phyloP scores from a whole-genome alignment of 2,329 filamentous ascomycete genomes.

The Huntiella savannae region DNA sequence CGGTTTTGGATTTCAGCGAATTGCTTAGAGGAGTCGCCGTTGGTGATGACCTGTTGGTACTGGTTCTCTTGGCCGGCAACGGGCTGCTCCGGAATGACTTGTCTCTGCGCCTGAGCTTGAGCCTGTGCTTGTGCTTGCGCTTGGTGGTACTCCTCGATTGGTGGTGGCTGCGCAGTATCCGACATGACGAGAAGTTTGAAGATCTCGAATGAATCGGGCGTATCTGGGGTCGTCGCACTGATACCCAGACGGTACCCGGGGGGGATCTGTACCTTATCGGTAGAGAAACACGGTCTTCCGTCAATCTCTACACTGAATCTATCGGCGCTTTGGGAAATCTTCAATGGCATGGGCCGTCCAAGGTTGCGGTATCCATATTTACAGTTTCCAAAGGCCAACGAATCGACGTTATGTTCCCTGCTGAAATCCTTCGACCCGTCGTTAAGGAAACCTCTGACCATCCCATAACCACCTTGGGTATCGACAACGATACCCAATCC shows the following conservation, averaged over 20 bases:
- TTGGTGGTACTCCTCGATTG: constrained; percentile 12
- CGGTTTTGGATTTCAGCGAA: constrained; percentile 75
- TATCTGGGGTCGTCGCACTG: constrained; percentile 74
- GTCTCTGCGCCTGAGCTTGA: constrained; percentile 16
- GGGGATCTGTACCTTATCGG: constrained; percentile 58
- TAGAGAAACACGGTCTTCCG: constrained; percentile 65
- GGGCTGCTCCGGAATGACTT: constrained; percentile 15
- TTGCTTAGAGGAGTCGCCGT: constrained; percentile 37
- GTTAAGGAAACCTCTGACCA: constrained; percentile 81
- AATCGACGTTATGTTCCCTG: constrained; percentile 57
- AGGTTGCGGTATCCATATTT: constrained; percentile 80
- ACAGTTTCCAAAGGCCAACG: constrained; percentile 83
- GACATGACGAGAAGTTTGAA: constrained; percentile 67
- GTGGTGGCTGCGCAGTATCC: constrained; percentile 22
- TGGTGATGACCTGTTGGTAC: constrained; percentile 22
- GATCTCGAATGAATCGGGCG: constrained; percentile 83
- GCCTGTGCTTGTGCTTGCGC: constrained; percentile 13
- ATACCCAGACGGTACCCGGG: constrained; percentile 70
- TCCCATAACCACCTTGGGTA: constrained; percentile 58
- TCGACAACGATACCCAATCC: constrained; percentile 80
- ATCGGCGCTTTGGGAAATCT: constrained; percentile 44
- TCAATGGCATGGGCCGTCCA: constrained; percentile 63
- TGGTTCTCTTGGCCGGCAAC: constrained; percentile 16
- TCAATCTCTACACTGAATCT: constrained; percentile 67
- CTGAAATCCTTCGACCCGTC: constrained; percentile 70